These are phyloP conservation scores for Trichoderma arundinaceum DNA, from an alignment of 2,329 filamentous ascomycete species.

Conservation along the genomic window DNA sequence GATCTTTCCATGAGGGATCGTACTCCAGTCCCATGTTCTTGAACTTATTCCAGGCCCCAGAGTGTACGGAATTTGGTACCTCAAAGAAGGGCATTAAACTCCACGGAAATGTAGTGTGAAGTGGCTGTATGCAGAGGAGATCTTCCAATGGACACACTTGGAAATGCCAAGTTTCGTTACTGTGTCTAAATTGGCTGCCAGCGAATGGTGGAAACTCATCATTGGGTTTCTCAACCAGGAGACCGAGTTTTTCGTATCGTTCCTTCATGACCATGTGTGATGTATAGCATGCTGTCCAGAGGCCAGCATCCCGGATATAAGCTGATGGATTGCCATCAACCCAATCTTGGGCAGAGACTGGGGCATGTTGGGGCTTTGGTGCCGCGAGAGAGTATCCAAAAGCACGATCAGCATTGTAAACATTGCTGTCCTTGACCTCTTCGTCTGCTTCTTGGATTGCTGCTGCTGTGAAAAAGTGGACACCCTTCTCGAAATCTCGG, in stretches of 20 bases:
- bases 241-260: constrained; percentile 3
- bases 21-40: constrained; percentile 10
- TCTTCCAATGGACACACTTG: background rate
- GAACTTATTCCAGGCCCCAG: background rate
- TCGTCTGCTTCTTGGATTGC: background rate
- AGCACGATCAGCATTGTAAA: background rate
- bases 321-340: constrained; percentile 28
- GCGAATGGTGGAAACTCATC: background rate
- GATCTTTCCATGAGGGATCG: background rate
- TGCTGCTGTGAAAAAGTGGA: background rate
- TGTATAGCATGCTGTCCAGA: constrained; percentile 30
- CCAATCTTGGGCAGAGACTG: background rate
- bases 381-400: background rate
- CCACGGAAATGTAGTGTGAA: background rate
- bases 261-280: constrained; percentile 24
- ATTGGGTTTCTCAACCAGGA: background rate
- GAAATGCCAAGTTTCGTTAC: background rate
- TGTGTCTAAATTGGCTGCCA: background rate
- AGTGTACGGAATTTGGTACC: background rate
- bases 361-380: background rate
- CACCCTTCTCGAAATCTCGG: background rate
- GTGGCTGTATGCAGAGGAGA: constrained; percentile 5
- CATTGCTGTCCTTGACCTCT: background rate
- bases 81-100: background rate
- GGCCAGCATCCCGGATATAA: constrained; percentile 27